Evolutionary conservation across 495 filamentous ascomycete species (phyloP), one percentile per base, ranked within the genome.

Genomic region (Mytilinidion resinicola): DNA sequence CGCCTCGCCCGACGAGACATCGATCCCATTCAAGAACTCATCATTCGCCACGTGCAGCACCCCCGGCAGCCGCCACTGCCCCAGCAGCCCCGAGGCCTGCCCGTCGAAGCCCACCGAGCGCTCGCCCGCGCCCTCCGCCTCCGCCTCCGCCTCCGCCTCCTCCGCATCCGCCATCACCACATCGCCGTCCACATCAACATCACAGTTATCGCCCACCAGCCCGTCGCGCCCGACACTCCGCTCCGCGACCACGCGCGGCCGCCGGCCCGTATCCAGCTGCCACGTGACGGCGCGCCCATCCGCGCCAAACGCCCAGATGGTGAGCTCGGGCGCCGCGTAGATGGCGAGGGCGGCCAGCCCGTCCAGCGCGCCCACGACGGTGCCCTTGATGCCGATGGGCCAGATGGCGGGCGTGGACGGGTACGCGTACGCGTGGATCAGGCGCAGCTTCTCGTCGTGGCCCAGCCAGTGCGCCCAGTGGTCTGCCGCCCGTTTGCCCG

Each of bases 151-250:
- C 4, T 78, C 69, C 12, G 56, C 59, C 6, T 8, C 51, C 8
- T 78, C 75, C 1, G 72, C 75, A 64, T 79, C 75, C 1, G 73
- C 66, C 79, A 81, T 80, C 67, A 75, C 74, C 3, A 78, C 69
- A 68, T 82, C 78, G 33, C 74, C 74, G 43, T 77, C 75, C 1
- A 51, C 67, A 43, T 76, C 75, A n/a, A 67, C 46, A 42, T 66
- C 50, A 17, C 56, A 61, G 0, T 30, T 1, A 2, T 54, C 58
- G 20, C 59, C 51, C 4, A 62, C 59, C n/a, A 51, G 10, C 6
- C 63, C 54, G 15, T 51, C 54, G 9, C 17, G 34, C 19, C 55
- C 56, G 15, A 65, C 36, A 43, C 43, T 60, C 19, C 54, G 47
- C 19, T 42, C 14, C 5, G 49, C 37, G 7, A 10, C 17, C 35